phyloP scores from a whole-genome alignment of 805 yeast genomes.

The Suhomyces sp. region DNA sequence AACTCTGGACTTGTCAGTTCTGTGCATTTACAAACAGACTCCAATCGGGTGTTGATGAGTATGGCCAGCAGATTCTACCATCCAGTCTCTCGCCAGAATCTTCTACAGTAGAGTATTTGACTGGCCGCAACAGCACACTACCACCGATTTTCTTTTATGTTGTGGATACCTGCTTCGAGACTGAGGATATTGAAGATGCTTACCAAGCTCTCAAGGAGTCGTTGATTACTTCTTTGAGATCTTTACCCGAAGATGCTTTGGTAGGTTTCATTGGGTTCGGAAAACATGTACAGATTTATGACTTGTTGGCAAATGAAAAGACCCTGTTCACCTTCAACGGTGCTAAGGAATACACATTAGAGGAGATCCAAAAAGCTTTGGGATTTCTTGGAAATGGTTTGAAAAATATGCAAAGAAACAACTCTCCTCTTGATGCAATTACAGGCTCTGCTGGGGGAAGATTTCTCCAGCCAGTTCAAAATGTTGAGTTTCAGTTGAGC shows the following conservation, averaged over 20 bases:
- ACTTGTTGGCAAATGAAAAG: constrained; percentile 33
- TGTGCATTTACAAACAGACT: constrained; percentile 48
- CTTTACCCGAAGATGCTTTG: constrained; percentile 53
- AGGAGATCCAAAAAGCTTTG: constrained; percentile 44
- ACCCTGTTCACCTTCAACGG: constrained; percentile 52
- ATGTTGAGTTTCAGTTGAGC: constrained; percentile 51
- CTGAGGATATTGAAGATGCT: constrained; percentile 45
- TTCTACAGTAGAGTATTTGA: constrained; percentile 52
- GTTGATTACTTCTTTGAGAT: constrained; percentile 39
- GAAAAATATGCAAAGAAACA: constrained; percentile 8
- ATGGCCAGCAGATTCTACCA: constrained; percentile 23
- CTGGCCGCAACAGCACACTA: constrained; percentile 35
- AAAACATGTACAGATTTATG: constrained; percentile 57
- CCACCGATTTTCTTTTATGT: constrained; percentile 52
- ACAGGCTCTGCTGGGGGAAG: constrained; percentile 27
- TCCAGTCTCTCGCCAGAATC: constrained; percentile 36
- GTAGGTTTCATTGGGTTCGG: constrained; percentile 62
- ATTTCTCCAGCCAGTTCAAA: constrained; percentile 46
- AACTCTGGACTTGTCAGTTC: constrained; percentile 55
- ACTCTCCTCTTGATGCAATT: constrained; percentile 13
- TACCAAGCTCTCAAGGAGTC: constrained; percentile 48
- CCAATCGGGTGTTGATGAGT: constrained; percentile 11
- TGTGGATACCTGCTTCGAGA: constrained; percentile 54
- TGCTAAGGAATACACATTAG: constrained; percentile 45
- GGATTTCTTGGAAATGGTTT: constrained; percentile 39